These are phyloP conservation scores for Tulasnella sp. DNA, from an alignment of 768 basidiomycete genomes.

Conservation along the genomic window DNA sequence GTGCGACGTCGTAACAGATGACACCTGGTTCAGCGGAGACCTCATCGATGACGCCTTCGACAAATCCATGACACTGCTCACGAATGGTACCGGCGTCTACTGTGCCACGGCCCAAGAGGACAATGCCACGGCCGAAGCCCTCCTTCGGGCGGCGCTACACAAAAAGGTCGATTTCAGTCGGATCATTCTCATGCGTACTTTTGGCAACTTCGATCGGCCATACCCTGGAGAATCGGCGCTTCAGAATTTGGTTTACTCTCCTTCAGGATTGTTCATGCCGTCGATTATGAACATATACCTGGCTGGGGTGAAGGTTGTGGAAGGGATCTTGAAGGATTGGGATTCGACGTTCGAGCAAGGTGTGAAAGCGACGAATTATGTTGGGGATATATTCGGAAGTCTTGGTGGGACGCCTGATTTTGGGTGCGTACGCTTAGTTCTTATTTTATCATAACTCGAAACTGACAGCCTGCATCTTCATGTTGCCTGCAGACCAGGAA, in stretches of 20 bases:
- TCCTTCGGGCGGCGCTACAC: conserved; percentile 29
- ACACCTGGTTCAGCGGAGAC: conserved; percentile 31
- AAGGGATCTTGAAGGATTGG: conserved; percentile 32
- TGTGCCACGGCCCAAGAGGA: conserved; percentile 35
- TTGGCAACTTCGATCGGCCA: conserved; percentile 30
- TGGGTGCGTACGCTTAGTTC: conserved; percentile 11
- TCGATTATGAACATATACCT: conserved; percentile 31
- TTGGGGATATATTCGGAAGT: conserved; percentile 29
- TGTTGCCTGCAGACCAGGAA: too few relatives aligned
- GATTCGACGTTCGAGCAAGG: conserved; percentile 26
- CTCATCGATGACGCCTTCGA: conserved; percentile 31
- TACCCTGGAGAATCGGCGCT: conserved; percentile 20
- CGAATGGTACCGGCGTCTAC: conserved; percentile 27
- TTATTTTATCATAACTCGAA: too few relatives aligned
- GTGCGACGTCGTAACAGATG: conserved; percentile 31
- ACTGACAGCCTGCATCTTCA: too few relatives aligned
- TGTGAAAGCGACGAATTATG: conserved; percentile 27
- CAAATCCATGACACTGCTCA: conserved; percentile 31
- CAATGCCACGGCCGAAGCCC: conserved; percentile 32
- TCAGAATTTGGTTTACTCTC: conserved; percentile 26
- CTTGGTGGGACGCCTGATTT: conserved; percentile 27
- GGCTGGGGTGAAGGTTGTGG: conserved; percentile 32
- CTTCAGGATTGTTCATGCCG: conserved; percentile 27
- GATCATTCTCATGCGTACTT: conserved; percentile 32
- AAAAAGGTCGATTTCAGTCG: conserved; percentile 32